phyloP scores from a whole-genome alignment of 345 rosid genomes.

The Theobroma cacao region DNA sequence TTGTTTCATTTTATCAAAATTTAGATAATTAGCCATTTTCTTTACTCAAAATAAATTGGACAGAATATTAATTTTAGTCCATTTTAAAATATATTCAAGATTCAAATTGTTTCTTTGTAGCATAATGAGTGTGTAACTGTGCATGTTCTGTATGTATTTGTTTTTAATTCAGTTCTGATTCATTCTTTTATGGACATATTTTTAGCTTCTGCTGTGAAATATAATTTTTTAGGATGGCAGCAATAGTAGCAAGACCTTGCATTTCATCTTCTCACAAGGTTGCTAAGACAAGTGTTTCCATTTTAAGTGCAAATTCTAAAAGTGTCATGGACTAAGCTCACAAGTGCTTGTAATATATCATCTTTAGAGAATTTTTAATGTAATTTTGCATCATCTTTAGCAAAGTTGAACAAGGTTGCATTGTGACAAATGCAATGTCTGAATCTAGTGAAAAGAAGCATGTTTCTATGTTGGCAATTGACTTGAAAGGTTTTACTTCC shows the following conservation, averaged over 20 bases:
- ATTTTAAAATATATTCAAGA: too few species aligned
- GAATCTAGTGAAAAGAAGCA: slow-evolving; percentile 48
- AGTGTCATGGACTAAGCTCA: slow-evolving; percentile 49
- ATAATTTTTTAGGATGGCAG: slow-evolving; percentile 33
- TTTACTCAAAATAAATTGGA: too few species aligned
- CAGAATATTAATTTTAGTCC: too few species aligned
- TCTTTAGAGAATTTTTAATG: slow-evolving; percentile 33
- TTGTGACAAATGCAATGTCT: slow-evolving; percentile 60
- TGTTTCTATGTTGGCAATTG: slow-evolving; percentile 63
- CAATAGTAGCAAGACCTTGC: slow-evolving; percentile 30
- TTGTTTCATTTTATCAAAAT: too few species aligned
- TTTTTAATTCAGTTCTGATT: neutral
- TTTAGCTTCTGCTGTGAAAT: slow-evolving; percentile 10
- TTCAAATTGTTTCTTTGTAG: too few species aligned
- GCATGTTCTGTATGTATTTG: neutral
- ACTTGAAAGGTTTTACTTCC: slow-evolving; percentile 65
- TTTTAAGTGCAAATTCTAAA: slow-evolving; percentile 35
- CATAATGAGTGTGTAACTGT: neutral
- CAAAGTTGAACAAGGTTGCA: slow-evolving; percentile 35
- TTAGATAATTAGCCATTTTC: too few species aligned
- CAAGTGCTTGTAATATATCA: slow-evolving; percentile 47
- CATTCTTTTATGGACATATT: neutral
- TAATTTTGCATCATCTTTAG: slow-evolving; percentile 31
- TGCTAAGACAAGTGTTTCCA: slow-evolving; percentile 35
- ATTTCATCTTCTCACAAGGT: slow-evolving; percentile 29